Base-by-base conservation (phyloP, 495 filamentous ascomycete species). In the Trichoderma gamsii region DNA sequence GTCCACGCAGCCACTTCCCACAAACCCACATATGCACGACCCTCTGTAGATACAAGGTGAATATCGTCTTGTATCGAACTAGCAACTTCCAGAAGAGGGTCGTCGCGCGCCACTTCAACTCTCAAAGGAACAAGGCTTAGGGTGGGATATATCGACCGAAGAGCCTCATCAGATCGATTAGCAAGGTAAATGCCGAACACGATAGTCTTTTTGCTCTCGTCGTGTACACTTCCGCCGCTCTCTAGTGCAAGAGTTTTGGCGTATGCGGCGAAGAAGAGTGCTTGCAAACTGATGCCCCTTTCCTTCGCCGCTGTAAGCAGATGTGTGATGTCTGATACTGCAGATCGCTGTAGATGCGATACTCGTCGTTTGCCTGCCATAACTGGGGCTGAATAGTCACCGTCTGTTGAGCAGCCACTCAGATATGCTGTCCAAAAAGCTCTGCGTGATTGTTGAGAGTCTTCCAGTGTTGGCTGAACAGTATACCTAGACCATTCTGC, bases 1-100 rank as follows among this genome's bases (percentile, higher is more conserved):
- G 81, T 84, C 80, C 82, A 83, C 12, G 76, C 70, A 51, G 76
- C 70, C 15, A 85, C 76, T 69, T 85, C 82, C 82, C 82, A 84
- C 3, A 84, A 69, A 16, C 79, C 76, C 12, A 76, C 81, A 7
- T 73, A 73, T 4, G 74, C 67, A 67, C 79, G 78, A 3, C 69
- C 71, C 0, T 73, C 71, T 6, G 68, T 70, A 0, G 77, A 74
- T 38, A 85, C 80, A 8, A 70, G 67, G 13, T 79, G 66, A 3
- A 85, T 65, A 66, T 83, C 80, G 8, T 67, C 69, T 43, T 84
- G 80, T 8, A 84, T 77, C 32, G 68, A 35, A 4, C 27, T 27
- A 5, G 80, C 79, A n/a, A 80, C 29, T 0, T 63, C 67, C 5
- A 73, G 0, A 4, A 78, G 51, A 1, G 65, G 52, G 0, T 64